Base-by-base conservation (phyloP, 2,329 filamentous ascomycete species). In the Helotiales sp. region DNA sequence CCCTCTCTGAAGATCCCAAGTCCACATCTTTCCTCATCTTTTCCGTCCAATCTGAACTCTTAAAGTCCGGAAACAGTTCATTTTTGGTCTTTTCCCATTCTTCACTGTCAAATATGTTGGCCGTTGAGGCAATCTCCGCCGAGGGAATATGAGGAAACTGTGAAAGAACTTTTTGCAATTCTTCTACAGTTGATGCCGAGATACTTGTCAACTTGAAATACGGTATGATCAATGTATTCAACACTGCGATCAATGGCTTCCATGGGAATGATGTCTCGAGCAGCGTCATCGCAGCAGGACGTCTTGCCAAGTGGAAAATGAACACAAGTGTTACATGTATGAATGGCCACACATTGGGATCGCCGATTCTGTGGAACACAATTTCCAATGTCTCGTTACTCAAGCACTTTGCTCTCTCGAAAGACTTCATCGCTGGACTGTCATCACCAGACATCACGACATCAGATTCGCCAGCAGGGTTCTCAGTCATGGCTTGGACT, bases 271-370 rank as follows among this genome's bases (percentile, higher is more conserved):
- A 61, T 4, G 54, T 50, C 20, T 65, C 43, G 3, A 77, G 26
- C 17, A 71, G 40, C 20, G 43, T 32, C 64, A 74, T 73, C 2
- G 73, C 74, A 7, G 24, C 40, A 11, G 71, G 64, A 66, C 68
- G 60, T 11, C 62, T 67, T 28, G 70, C 61, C 57, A 76, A 69
- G 45, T 73, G 50, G 5, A 64, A 37, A 54, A 76, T 69, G 49
- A 76, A 76, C 24, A 74, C 71, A 6, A 77, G 71, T 15, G 62
- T 73, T 10, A 75, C 70, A 45, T 77, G 74, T 6, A 76, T 67
- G 28, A 75, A 76, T 7, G 74, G 69, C 10, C 76, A 58, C 6
- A 75, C 70, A 61, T 77, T 77, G 0, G 71, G 70, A 64, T 77
- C 74, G 1, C 73, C 71, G 15, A 75, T 70, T 22, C 73, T 61